Percentiles rank a stretch among this genome's conserved stretches.
Conservation (phyloP, 345 rosid species). For the Corymbia maculata region DNA sequence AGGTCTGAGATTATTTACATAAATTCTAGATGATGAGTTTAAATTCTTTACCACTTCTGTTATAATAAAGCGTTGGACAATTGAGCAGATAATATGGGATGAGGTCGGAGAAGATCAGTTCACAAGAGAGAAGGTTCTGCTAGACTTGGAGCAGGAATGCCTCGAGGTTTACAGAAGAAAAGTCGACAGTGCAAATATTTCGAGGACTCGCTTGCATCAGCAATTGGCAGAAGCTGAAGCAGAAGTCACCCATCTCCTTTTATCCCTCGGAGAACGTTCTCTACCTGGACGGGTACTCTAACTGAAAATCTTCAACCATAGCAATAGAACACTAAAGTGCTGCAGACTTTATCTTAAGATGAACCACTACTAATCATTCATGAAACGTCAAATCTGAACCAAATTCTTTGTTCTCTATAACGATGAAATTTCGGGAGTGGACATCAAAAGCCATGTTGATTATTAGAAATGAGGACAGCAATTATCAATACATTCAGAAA, state of each 20-base stretch:
- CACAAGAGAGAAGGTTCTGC: constrained; percentile 75
- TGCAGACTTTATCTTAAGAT: not conserved
- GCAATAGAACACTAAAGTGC: not conserved
- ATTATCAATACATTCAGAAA: not conserved
- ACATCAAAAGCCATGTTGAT: not conserved
- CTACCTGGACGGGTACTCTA: constrained; percentile 81
- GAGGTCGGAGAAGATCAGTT: constrained; percentile 85
- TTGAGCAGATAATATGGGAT: constrained; percentile 87
- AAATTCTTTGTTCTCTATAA: not conserved
- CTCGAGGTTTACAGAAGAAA: constrained; percentile 87
- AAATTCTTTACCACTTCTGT: not conserved
- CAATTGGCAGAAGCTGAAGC: constrained; percentile 97
- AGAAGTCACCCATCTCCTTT: constrained; percentile 87
- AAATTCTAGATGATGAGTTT: not conserved
- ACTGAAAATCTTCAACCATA: not conserved
- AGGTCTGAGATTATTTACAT: constrained; percentile 34
- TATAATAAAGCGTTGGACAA: not conserved
- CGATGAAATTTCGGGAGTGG: not conserved
- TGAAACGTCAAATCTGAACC: not conserved
- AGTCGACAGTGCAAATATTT: constrained; percentile 89
- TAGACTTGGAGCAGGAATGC: constrained; percentile 86
- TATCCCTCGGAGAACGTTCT: constrained; percentile 92
- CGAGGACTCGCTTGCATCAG: constrained; percentile 95
- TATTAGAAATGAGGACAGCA: not conserved
- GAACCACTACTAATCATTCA: not conserved